phyloP scores from a whole-genome alignment of 805 yeast genomes.

The Starmerella tilneyi region DNA sequence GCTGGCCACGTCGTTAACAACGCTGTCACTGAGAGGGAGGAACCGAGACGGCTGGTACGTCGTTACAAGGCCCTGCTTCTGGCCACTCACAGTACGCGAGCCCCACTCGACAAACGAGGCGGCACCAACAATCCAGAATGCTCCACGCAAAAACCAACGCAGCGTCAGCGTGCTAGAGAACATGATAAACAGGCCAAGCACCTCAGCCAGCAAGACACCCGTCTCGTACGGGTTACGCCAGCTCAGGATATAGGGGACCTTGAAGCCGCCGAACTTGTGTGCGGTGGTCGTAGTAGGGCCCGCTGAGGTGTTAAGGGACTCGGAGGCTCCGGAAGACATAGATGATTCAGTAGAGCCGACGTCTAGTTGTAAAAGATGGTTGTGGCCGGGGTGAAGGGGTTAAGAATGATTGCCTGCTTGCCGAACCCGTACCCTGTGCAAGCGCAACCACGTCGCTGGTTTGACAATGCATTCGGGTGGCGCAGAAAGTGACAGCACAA shows the following conservation, averaged over 20 bases:
- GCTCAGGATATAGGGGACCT: slow-evolving; percentile 41
- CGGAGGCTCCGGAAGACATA: slow-evolving; percentile 2
- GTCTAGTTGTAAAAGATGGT: neutral
- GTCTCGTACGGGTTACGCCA: slow-evolving; percentile 71
- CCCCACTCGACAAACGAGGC: slow-evolving; percentile 70
- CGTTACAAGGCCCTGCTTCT: slow-evolving; percentile 57
- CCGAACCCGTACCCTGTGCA: slow-evolving; percentile 3
- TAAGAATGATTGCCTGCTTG: neutral
- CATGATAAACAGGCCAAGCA: slow-evolving; percentile 49
- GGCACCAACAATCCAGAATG: slow-evolving; percentile 47
- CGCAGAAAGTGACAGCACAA: too few species aligned
- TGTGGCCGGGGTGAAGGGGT: neutral
- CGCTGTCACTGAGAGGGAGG: slow-evolving; percentile 31
- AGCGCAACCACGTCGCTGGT: slow-evolving; percentile 4
- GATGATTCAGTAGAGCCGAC: neutral
- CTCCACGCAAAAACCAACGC: slow-evolving; percentile 31
- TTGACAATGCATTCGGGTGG: too few species aligned
- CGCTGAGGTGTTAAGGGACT: slow-evolving; percentile 3
- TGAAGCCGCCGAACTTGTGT: slow-evolving; percentile 20
- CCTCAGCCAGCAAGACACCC: slow-evolving; percentile 45
- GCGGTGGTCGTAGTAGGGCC: slow-evolving; percentile 3
- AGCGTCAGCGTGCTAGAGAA: slow-evolving; percentile 28
- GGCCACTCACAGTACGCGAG: slow-evolving; percentile 63
- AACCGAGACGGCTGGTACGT: slow-evolving; percentile 57
- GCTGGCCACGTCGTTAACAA: slow-evolving; percentile 37